These are phyloP conservation scores for Eimeria praecox DNA, from an alignment of 169 alveolate species.

Conservation along the genomic window DNA sequence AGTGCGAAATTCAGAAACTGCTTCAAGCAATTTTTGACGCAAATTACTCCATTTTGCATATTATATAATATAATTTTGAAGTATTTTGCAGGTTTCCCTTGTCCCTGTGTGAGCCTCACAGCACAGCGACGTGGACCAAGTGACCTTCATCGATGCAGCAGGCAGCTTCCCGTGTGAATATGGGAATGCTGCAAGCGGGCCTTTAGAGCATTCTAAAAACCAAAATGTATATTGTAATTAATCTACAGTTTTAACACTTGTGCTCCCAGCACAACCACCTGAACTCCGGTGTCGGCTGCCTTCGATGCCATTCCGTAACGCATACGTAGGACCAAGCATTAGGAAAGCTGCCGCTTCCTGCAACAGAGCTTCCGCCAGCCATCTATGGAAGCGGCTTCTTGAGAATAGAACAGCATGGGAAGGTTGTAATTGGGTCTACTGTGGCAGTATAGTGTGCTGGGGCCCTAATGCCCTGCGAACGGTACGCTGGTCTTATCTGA, in stretches of 20 bases:
- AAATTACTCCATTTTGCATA: background rate
- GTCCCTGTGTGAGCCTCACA: background rate
- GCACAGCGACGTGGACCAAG: background rate
- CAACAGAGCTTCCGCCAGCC: background rate
- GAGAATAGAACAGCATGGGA: background rate
- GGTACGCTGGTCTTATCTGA: background rate
- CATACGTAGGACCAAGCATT: background rate
- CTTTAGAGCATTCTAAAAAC: background rate
- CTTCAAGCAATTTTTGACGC: background rate
- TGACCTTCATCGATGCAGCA: constrained; percentile 12
- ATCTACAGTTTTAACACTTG: background rate
- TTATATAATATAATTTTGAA: background rate
- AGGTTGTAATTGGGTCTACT: background rate
- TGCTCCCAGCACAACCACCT: background rate
- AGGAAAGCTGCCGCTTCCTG: background rate
- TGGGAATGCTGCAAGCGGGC: no score
- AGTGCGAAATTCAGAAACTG: background rate
- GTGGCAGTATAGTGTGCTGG: background rate
- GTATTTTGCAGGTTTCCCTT: background rate
- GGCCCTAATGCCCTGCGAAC: background rate
- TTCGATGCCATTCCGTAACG: background rate
- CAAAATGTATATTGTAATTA: background rate
- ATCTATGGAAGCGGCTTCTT: background rate
- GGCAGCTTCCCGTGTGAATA: background rate
- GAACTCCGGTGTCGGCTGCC: background rate